phyloP scores from a whole-genome alignment of 106 monocot genomes.

The Vanilla planifolia region DNA sequence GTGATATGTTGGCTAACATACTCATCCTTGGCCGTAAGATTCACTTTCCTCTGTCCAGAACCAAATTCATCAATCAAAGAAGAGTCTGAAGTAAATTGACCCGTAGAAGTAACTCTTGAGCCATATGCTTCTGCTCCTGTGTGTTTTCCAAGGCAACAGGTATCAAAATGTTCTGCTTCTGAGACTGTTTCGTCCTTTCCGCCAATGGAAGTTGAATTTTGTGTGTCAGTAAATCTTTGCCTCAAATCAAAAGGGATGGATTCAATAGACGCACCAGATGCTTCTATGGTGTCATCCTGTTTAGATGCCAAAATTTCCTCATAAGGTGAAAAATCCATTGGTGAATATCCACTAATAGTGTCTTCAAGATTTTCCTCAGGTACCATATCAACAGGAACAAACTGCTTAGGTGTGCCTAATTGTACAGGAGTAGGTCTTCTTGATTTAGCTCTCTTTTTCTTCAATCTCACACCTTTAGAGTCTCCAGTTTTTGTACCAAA shows the following conservation, averaged over 20 bases:
- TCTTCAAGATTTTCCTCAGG: constrained; percentile 26
- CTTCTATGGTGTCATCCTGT: constrained; percentile 32
- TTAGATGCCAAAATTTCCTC: constrained; percentile 34
- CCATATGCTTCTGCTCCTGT: constrained; percentile 7
- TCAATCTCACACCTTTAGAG: constrained; percentile 26
- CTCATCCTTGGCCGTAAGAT: constrained; percentile 8
- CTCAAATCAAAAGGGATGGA: constrained; percentile 13
- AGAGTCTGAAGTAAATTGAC: constrained; percentile 18
- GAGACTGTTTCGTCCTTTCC: constrained; percentile 21
- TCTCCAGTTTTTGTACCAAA: constrained; percentile 37
- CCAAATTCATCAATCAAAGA: constrained; percentile 15
- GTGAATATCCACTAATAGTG: constrained; percentile 46
- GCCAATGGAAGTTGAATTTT: too few relatives aligned
- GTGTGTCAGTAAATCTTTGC: constrained; percentile 10
- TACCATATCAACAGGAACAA: constrained; percentile 15
- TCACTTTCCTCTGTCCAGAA: constrained; percentile 12
- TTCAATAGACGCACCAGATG: constrained; percentile 34
- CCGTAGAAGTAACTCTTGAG: constrained; percentile 7
- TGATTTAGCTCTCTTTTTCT: constrained; percentile 37
- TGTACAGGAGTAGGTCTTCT: constrained; percentile 23
- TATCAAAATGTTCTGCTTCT: constrained; percentile 21
- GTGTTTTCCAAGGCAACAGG: constrained; percentile 12
- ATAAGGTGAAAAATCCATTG: constrained; percentile 98
- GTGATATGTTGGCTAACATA: not conserved
- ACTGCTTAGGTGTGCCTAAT: constrained; percentile 10